Evolutionary conservation across 768 basidiomycete species (phyloP).

Genomic region (Termitomyces eurrhizus): DNA sequence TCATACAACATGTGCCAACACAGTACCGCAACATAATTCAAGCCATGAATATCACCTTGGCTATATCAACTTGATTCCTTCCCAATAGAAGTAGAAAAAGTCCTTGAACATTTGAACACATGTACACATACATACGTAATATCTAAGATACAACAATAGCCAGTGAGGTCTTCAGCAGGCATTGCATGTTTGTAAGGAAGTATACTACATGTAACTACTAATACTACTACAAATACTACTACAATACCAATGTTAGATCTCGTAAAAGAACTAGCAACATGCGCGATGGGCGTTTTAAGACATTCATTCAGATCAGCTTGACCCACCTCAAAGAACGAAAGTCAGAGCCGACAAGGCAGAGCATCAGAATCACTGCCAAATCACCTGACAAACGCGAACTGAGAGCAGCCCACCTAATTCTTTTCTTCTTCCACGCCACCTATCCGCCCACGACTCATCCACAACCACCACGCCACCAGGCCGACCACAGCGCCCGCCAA

Average conservation of each 20-base stretch:
- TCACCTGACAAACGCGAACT: too few species aligned
- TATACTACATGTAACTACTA: background rate
- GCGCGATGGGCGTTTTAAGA: too few species aligned
- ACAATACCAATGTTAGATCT: background rate
- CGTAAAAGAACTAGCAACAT: background rate
- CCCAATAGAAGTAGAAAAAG: background rate
- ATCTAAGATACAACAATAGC: background rate
- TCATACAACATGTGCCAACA: too few species aligned
- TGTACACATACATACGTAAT: background rate
- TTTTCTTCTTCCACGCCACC: background rate
- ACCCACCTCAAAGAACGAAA: background rate
- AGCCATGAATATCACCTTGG: too few species aligned
- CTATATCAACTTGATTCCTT: too few species aligned
- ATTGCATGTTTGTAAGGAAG: background rate
- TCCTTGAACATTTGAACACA: background rate
- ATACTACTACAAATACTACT: background rate
- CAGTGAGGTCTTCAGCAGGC: background rate
- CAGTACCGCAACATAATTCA: too few species aligned
- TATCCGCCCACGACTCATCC: background rate
- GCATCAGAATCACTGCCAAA: too few species aligned
- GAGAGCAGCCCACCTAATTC: background rate
- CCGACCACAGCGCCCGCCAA: conserved; percentile 10
- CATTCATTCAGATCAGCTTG: background rate
- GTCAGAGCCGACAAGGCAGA: background rate
- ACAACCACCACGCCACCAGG: conserved; percentile 15